Percentiles rank a stretch among this genome's conserved stretches.
Evolutionary conservation across 352 stramenopile genomes (phyloP).

Genomic region (Peronosclerospora sorghi): DNA sequence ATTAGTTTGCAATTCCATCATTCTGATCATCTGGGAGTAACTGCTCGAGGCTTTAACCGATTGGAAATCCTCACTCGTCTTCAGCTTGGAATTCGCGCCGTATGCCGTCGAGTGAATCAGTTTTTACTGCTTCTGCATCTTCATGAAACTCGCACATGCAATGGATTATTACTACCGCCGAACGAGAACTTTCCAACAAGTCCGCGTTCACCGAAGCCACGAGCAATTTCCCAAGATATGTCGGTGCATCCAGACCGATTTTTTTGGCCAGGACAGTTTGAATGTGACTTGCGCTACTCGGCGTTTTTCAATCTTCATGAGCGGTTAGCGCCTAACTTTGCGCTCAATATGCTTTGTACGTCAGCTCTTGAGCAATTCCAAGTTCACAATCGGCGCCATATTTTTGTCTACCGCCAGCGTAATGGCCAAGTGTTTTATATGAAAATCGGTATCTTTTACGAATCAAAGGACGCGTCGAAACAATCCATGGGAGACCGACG

Average conservation of each 20-base stretch:
- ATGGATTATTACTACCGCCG: constrained; percentile 48
- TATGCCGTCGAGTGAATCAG: constrained; percentile 79
- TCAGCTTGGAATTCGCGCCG: constrained; percentile 50
- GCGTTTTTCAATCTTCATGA: constrained; percentile 75
- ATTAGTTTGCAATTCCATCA: constrained; percentile 57
- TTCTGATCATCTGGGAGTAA: constrained; percentile 19
- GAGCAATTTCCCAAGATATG: constrained; percentile 16
- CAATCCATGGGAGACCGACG: constrained; percentile 16
- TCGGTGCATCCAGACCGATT: constrained; percentile 27
- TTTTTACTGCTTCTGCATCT: constrained; percentile 74
- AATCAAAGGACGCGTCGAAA: constrained; percentile 4
- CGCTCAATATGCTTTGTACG: constrained; percentile 73
- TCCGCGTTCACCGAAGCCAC: constrained; percentile 29
- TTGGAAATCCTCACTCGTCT: constrained; percentile 58
- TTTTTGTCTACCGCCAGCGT: constrained; percentile 82
- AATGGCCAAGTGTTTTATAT: constrained; percentile 85
- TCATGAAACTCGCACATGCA: constrained; percentile 75
- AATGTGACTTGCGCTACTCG: constrained; percentile 72
- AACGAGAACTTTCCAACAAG: constrained; percentile 24
- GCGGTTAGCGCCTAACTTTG: constrained; percentile 61
- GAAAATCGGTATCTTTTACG: constrained; percentile 64
- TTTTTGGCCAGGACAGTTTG: constrained; percentile 83
- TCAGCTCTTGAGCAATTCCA: constrained; percentile 83
- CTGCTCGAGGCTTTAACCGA: constrained; percentile 27
- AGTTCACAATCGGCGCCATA: constrained; percentile 80